Base-by-base conservation (phyloP, 305 asterid species). In the Lippia alba region DNA sequence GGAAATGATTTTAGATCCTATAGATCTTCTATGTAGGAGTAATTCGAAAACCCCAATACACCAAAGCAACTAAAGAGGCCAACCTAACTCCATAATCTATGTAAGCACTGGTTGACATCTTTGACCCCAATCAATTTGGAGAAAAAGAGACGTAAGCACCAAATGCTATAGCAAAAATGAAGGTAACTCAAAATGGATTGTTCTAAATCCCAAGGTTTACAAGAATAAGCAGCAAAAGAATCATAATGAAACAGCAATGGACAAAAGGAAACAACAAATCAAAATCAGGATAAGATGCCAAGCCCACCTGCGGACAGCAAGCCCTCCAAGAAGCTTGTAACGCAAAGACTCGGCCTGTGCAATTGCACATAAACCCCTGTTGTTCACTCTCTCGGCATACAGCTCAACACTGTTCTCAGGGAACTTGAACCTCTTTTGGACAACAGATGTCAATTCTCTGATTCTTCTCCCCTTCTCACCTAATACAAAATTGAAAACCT, bases 311-410 rank as follows among this genome's bases (percentile, higher is more conserved):
- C 77, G 74, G 33, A 81, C 81, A 34, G 86, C 83, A 69, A 78
- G 83, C 9, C 83, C 86, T 39, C 86, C 83, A 15, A 81, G 83
- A 59, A 81, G 86, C 79, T 81, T 78, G 61, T 78, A 81, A 16
- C 83, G 83, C 61, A 81, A 69, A 8, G 86, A 81, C 69, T 81
- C 83, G 9, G 81, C 86, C 61, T 81, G 83, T 5, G 83, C 83
- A 59, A 78, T 71, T 12, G 80, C 85, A 59, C 82, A 78, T 5
- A 81, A 76, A 15, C 82, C 79, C 66, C 79, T 74, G 68, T 81
- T 81, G 71, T 81, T 81, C 48, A 78, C 80, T 57, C 74, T 65
- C 72, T 78, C 82, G 0, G 85, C 85, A 61, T 79, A 79, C 8
- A 79, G 76, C 73, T 79, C 80, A 45, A 75, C 76, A 10, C 70